A percentile compares a stretch with the other conserved stretches of the same genome.
Conservation (phyloP, 164 flowering plant genomes). For the Houttuynia cordata region DNA sequence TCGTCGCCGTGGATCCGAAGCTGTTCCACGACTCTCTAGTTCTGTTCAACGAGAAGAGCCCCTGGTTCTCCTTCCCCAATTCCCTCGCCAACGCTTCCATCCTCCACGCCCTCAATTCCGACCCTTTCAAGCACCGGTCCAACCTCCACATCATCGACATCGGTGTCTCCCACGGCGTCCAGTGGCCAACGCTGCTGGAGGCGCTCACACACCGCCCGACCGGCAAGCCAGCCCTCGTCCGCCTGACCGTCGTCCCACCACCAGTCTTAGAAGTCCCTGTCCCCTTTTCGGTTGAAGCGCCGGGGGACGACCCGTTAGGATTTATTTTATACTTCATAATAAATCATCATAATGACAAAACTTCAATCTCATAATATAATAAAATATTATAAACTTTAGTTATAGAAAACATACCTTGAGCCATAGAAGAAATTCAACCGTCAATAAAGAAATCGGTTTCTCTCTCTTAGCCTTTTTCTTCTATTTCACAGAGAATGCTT, state of each 20-base stretch:
- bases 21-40: constrained; percentile 43
- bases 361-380: too few species aligned
- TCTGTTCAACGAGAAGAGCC: constrained; percentile 57
- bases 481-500: too few species aligned
- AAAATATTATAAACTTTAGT: too few species aligned
- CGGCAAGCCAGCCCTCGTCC: constrained; percentile 56
- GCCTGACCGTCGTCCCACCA: constrained; percentile 42
- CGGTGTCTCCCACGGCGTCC: constrained; percentile 77
- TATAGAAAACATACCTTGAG: too few species aligned
- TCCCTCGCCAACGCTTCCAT: constrained; percentile 54
- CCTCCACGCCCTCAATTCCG: constrained; percentile 38
- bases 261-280: constrained; percentile 8
- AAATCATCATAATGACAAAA: too few species aligned
- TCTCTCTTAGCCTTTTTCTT: too few species aligned
- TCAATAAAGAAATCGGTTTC: too few species aligned
- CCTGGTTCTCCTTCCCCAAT: constrained; percentile 73
- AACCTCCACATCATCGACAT: constrained; percentile 62
- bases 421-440: too few species aligned
- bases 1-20: constrained; percentile 34
- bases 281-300: constrained; percentile 55
- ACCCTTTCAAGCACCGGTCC: not conserved
- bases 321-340: too few species aligned
- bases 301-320: constrained; percentile 40
- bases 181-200: constrained; percentile 79
- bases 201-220: constrained; percentile 43